These are phyloP conservation scores for Davidsoniella eucalypti DNA, from an alignment of 2,329 filamentous ascomycete species.

Conservation along the genomic window DNA sequence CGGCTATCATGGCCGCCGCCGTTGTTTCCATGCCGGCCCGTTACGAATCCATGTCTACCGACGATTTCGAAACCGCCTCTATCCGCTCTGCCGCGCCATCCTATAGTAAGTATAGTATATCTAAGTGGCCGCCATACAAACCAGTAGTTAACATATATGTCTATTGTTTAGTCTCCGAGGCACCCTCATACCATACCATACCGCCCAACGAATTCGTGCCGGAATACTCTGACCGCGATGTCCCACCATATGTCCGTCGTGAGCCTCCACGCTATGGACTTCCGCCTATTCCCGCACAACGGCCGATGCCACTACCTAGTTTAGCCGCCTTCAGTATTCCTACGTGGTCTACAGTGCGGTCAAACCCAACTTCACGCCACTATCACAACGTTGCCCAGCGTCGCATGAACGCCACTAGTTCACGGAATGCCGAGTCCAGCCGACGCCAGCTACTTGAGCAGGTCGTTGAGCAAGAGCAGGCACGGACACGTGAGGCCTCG, in stretches of 20 bases:
- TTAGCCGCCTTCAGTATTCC: conserved; percentile 39
- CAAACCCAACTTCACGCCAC: conserved; percentile 39
- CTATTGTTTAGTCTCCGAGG: conserved; percentile 38
- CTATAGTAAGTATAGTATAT: conserved; percentile 33
- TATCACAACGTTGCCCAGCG: conserved; percentile 49
- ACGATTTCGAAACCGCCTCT: conserved; percentile 51
- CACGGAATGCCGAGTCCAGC: conserved; percentile 19
- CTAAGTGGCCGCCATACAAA: background rate
- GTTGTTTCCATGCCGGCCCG: conserved; percentile 10
- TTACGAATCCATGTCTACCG: conserved; percentile 21
- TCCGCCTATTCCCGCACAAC: conserved; percentile 30
- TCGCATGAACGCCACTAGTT: conserved; percentile 32
- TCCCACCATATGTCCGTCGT: conserved; percentile 10
- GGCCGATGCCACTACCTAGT: conserved; percentile 24
- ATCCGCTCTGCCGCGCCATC: conserved; percentile 52
- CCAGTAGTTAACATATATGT: background rate
- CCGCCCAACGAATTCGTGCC: conserved; percentile 32
- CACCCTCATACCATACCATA: conserved; percentile 46
- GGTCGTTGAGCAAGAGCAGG: conserved; percentile 19
- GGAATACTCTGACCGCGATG: conserved; percentile 29
- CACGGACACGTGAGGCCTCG: conserved; percentile 11
- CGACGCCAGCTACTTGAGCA: conserved; percentile 19
- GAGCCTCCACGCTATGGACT: conserved; percentile 23
- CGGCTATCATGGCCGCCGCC: conserved; percentile 2
- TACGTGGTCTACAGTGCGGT: conserved; percentile 39